phyloP scores from a whole-genome alignment of 805 yeast genomes.

The Candida succiphila region DNA sequence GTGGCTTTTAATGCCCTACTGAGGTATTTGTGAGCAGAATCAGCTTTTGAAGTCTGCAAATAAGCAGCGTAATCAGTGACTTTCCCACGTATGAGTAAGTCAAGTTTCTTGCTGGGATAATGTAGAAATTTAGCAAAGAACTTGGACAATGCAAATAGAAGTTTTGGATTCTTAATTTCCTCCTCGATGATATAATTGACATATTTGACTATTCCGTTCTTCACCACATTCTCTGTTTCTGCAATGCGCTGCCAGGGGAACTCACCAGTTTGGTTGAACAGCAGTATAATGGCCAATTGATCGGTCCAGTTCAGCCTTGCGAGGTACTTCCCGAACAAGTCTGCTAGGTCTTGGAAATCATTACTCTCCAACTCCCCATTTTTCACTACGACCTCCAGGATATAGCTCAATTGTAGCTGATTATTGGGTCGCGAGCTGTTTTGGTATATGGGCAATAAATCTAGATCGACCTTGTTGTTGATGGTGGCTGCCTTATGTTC shows the following conservation, averaged over 20 bases:
- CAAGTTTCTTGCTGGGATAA: background rate
- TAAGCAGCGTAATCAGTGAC: slow-evolving; percentile 8
- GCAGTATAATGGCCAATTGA: slow-evolving; percentile 14
- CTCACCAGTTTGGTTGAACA: slow-evolving; percentile 16
- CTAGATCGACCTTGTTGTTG: slow-evolving; percentile 4
- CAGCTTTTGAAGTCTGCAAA: slow-evolving; percentile 5
- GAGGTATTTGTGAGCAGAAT: slow-evolving; percentile 9
- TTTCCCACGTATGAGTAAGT: background rate
- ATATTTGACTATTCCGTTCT: background rate
- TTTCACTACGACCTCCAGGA: slow-evolving; percentile 16
- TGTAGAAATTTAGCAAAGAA: background rate
- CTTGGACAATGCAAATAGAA: background rate
- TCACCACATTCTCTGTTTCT: slow-evolving; percentile 3
- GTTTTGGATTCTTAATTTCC: background rate
- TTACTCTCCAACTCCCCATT: slow-evolving; percentile 10
- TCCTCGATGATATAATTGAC: background rate
- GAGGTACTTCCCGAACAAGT: slow-evolving; percentile 12
- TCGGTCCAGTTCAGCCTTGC: slow-evolving; percentile 7
- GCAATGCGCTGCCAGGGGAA: slow-evolving; percentile 14
- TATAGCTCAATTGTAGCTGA: slow-evolving; percentile 15
- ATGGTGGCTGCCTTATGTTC: slow-evolving; percentile 7
- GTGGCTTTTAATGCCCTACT: slow-evolving; percentile 7
- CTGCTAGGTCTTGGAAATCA: slow-evolving; percentile 13
- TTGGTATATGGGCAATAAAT: slow-evolving; percentile 10
- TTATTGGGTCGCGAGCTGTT: slow-evolving; percentile 4